Evolutionary conservation across 768 basidiomycete genomes (phyloP).

Genomic region (Megacollybia marginata): DNA sequence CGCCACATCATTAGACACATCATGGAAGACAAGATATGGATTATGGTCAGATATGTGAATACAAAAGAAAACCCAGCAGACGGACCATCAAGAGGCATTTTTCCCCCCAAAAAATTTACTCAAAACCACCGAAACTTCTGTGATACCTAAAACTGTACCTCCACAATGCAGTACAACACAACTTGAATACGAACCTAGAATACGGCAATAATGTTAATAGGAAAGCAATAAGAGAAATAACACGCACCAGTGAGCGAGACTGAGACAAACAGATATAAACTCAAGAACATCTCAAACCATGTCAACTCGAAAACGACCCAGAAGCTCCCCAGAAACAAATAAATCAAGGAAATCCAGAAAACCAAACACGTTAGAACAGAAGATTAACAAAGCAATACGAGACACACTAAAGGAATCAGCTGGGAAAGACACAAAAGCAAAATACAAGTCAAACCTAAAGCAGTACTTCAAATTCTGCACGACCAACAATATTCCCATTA

Average conservation of each 20-base stretch:
- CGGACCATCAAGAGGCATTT: constrained; percentile 20
- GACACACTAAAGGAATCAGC: not conserved
- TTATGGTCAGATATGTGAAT: constrained; percentile 21
- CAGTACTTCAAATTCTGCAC: not conserved
- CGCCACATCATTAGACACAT: constrained; percentile 17
- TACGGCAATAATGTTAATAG: too few species aligned
- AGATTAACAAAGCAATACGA: too few species aligned
- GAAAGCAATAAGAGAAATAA: too few species aligned
- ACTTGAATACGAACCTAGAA: constrained; percentile 8
- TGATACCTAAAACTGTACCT: not conserved
- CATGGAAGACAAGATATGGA: constrained; percentile 11
- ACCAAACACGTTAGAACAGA: too few species aligned
- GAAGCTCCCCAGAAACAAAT: too few species aligned
- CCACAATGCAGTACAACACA: not conserved
- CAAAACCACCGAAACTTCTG: not conserved
- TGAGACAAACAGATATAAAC: too few species aligned
- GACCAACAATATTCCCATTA: not conserved
- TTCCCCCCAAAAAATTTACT: constrained; percentile 7
- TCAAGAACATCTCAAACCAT: too few species aligned
- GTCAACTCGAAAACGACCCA: too few species aligned
- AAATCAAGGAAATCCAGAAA: too few species aligned
- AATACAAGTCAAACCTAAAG: not conserved
- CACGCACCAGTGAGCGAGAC: too few species aligned
- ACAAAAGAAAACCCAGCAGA: constrained; percentile 27
- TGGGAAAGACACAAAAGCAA: not conserved